These are phyloP conservation scores for Hypoxylon lienhwacheense DNA, from an alignment of 495 filamentous ascomycete genomes.

Conservation along the genomic window DNA sequence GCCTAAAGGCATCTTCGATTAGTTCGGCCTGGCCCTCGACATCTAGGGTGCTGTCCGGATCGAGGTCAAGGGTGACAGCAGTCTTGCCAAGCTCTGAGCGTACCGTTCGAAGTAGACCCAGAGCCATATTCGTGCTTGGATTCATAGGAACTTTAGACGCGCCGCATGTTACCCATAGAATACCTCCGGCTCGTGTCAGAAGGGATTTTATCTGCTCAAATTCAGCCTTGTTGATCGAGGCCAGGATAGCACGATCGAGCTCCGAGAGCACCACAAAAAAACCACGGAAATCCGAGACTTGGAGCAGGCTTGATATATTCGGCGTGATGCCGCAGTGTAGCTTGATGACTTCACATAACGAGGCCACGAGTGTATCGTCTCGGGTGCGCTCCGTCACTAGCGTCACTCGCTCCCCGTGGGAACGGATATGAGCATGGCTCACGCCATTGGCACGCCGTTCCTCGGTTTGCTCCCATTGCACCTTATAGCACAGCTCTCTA, in stretches of 20 bases:
- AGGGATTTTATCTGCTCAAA: constrained; percentile 45
- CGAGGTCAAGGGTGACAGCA: constrained; percentile 43
- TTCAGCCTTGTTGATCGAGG: constrained; percentile 27
- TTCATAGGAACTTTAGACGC: constrained; percentile 41
- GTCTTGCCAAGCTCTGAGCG: constrained; percentile 41
- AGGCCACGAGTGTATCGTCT: constrained; percentile 43
- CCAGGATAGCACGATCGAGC: constrained; percentile 33
- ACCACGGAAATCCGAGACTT: constrained; percentile 29
- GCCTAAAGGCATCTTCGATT: constrained; percentile 36
- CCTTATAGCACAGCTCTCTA: constrained; percentile 46
- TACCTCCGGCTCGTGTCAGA: constrained; percentile 40
- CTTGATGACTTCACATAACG: constrained; percentile 40
- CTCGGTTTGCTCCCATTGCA: constrained; percentile 47
- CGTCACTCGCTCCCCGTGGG: constrained; percentile 36
- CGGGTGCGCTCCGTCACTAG: constrained; percentile 42
- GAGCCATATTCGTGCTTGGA: constrained; percentile 43
- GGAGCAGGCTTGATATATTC: constrained; percentile 35
- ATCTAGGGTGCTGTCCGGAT: constrained; percentile 36
- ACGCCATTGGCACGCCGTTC: constrained; percentile 19
- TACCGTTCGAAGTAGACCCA: constrained; percentile 44
- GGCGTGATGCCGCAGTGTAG: constrained; percentile 34
- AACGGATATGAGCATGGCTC: constrained; percentile 15
- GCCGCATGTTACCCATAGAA: constrained; percentile 49
- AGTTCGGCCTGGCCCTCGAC: constrained; percentile 32
- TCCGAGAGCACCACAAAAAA: constrained; percentile 42